These are phyloP conservation scores for Kluyveromyces aestuarii DNA, from an alignment of 805 yeast species.

Conservation along the genomic window DNA sequence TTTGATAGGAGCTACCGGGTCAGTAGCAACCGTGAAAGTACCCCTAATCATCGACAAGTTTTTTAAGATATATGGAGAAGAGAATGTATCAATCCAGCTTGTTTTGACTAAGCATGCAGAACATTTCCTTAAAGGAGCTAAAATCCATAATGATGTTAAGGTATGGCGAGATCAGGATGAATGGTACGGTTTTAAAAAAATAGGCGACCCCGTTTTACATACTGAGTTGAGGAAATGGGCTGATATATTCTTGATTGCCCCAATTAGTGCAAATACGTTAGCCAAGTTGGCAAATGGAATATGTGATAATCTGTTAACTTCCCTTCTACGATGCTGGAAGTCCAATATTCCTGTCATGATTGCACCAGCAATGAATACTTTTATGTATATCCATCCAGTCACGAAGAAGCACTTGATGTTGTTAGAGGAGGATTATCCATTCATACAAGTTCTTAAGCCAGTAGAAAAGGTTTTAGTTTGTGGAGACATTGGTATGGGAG, in stretches of 20 bases:
- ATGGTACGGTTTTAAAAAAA: conserved; percentile 45
- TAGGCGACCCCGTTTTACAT: conserved; percentile 70
- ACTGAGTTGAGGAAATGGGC: conserved; percentile 82
- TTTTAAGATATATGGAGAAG: conserved; percentile 66
- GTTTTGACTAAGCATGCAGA: conserved; percentile 73
- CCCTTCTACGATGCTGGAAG: conserved; percentile 72
- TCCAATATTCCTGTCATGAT: conserved; percentile 60
- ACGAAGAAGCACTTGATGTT: conserved; percentile 62
- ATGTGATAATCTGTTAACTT: conserved; percentile 67
- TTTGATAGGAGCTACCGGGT: conserved; percentile 87
- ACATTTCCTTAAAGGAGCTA: conserved; percentile 55
- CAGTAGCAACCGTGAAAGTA: conserved; percentile 92
- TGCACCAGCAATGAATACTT: conserved; percentile 86
- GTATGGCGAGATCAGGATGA: conserved; percentile 83
- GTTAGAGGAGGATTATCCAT: conserved; percentile 62
- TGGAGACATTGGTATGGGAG: conserved; percentile 89
- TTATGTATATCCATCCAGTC: conserved; percentile 70
- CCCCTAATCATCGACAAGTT: conserved; percentile 83
- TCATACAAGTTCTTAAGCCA: conserved; percentile 65
- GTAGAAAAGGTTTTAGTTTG: conserved; percentile 72
- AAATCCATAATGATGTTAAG: conserved; percentile 64
- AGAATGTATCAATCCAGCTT: conserved; percentile 71
- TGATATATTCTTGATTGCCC: conserved; percentile 66
- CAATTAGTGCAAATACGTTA: conserved; percentile 69
- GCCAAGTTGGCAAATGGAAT: conserved; percentile 70